Conservation (phyloP, 345 rosid species). For the Bruguiera gymnorhiza region DNA sequence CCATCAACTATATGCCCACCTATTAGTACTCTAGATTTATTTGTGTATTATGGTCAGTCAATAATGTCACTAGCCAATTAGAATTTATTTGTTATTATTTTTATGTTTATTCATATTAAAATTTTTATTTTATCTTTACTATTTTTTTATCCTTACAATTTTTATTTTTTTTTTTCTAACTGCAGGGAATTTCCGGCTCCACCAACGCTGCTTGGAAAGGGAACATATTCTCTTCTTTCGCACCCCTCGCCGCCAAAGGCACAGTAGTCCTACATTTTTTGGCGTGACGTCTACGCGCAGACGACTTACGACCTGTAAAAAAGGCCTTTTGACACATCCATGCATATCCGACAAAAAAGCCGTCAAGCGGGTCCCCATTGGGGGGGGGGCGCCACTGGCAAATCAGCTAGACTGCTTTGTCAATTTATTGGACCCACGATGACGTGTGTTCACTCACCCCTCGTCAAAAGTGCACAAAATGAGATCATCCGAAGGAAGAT, state of each 20-base stretch:
- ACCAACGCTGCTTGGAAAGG: background rate
- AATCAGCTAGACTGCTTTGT: conserved; percentile 23
- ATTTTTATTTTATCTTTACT: no score
- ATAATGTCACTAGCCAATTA: conserved; percentile 14
- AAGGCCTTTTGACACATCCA: conserved; percentile 1
- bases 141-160: no score
- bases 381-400: conserved; percentile 26
- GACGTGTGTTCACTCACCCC: background rate
- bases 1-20: no score
- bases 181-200: no score
- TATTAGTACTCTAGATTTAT: no score
- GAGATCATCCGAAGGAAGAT: no score
- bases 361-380: conserved; percentile 22
- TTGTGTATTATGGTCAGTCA: conserved; percentile 14
- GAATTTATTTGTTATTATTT: no score
- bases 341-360: conserved; percentile 52
- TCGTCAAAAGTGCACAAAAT: conserved; percentile 6
- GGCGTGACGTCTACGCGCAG: conserved; percentile 61
- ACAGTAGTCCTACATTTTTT: conserved; percentile 27
- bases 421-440: conserved; percentile 22
- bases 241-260: conserved; percentile 22
- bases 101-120: no score
- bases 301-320: background rate
- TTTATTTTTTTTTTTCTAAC: no score
- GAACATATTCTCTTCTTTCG: conserved; percentile 50